phyloP scores from a whole-genome alignment of 2,329 filamentous ascomycete species.

The Chaetothyriales sp. region DNA sequence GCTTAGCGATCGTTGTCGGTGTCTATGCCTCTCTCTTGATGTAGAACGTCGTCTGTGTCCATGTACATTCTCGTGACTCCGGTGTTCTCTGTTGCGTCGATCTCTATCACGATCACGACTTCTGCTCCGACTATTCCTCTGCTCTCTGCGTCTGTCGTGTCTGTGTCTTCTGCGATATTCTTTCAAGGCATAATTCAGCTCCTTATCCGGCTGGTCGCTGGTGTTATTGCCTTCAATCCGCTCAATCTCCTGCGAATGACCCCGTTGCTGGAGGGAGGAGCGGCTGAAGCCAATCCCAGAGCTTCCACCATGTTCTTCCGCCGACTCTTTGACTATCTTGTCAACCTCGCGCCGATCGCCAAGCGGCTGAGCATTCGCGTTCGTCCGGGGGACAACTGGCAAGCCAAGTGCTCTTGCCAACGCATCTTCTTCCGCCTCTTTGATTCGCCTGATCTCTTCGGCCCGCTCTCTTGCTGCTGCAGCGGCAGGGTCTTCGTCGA shows the following conservation, averaged over 20 bases:
- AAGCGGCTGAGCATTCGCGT: slow-evolving; percentile 48
- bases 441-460: slow-evolving; percentile 66
- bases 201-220: slow-evolving; percentile 12
- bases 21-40: neutral
- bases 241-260: slow-evolving; percentile 9
- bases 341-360: slow-evolving; percentile 42
- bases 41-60: neutral
- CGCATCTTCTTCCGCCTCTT: slow-evolving; percentile 86
- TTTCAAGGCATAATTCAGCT: slow-evolving; percentile 16
- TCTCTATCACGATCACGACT: slow-evolving; percentile 17
- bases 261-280: slow-evolving; percentile 13
- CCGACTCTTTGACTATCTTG: slow-evolving; percentile 33
- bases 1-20: neutral
- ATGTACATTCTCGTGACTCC: neutral
- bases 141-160: slow-evolving; percentile 12
- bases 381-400: slow-evolving; percentile 47
- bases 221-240: slow-evolving; percentile 18
- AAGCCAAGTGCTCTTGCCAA: slow-evolving; percentile 70
- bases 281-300: slow-evolving; percentile 22
- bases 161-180: slow-evolving; percentile 23
- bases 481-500: slow-evolving; percentile 43
- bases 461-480: slow-evolving; percentile 46
- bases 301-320: slow-evolving; percentile 17
- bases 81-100: neutral
- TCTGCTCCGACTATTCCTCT: slow-evolving; percentile 18